These are phyloP conservation scores for Excoecaria agallocha DNA, from an alignment of 345 rosid species.

Conservation along the genomic window DNA sequence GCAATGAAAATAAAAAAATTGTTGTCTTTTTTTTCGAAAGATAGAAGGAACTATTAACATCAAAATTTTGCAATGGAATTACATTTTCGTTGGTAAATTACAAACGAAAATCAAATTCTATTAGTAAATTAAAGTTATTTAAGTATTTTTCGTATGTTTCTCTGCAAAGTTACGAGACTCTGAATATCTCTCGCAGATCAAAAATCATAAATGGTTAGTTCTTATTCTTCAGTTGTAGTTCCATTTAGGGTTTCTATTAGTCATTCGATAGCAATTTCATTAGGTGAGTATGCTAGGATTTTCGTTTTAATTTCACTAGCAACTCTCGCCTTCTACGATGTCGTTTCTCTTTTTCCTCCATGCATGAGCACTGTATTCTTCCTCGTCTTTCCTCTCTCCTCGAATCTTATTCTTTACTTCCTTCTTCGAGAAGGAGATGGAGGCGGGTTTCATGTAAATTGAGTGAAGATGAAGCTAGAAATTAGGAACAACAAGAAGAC, in stretches of 20 bases:
- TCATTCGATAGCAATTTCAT: not conserved
- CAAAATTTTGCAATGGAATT: too few relatives aligned
- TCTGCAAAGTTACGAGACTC: not conserved
- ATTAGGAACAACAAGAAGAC: slow-evolving; percentile 28
- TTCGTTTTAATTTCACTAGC: slow-evolving; percentile 12
- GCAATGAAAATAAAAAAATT: too few relatives aligned
- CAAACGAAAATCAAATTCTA: too few relatives aligned
- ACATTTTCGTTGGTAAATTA: too few relatives aligned
- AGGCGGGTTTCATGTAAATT: slow-evolving; percentile 39
- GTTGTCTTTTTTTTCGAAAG: too few relatives aligned
- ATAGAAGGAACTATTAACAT: too few relatives aligned
- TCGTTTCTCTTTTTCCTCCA: slow-evolving; percentile 29
- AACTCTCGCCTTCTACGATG: slow-evolving; percentile 34
- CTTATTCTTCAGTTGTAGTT: too few relatives aligned
- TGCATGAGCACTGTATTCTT: slow-evolving; percentile 14
- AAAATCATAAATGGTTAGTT: not conserved
- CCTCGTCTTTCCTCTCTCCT: slow-evolving; percentile 31
- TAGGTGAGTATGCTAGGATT: not conserved
- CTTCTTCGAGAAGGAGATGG: slow-evolving; percentile 16
- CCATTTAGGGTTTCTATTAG: too few relatives aligned
- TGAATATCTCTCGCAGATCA: not conserved
- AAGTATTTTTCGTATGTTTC: too few relatives aligned
- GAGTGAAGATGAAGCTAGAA: slow-evolving; percentile 24
- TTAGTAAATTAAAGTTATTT: too few relatives aligned
- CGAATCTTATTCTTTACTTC: slow-evolving; percentile 18